These are phyloP conservation scores for Colletotrichum aenigma DNA, from an alignment of 2,329 filamentous ascomycete genomes.

Conservation along the genomic window DNA sequence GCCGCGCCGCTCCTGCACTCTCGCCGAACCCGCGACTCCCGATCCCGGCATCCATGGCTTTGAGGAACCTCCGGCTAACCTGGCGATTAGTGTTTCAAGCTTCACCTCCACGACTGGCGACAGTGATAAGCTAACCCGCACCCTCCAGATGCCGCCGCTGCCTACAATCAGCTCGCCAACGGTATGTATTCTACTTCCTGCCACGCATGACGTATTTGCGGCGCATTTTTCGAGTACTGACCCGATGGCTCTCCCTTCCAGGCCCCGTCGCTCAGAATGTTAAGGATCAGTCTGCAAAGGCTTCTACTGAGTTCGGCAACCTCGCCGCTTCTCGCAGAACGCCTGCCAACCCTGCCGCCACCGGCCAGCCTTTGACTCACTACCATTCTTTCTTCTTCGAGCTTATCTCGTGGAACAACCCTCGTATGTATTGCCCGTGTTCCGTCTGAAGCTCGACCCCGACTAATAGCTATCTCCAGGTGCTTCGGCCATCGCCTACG, in stretches of 20 bases:
- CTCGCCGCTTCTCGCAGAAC: slow-evolving; percentile 62
- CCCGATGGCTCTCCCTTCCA: slow-evolving; percentile 29
- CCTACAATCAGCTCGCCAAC: slow-evolving; percentile 51
- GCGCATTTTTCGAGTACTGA: slow-evolving; percentile 6
- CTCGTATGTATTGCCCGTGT: slow-evolving; percentile 52
- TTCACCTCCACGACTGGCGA: slow-evolving; percentile 21
- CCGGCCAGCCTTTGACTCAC: slow-evolving; percentile 68
- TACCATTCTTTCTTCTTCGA: slow-evolving; percentile 76
- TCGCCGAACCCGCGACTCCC: neutral
- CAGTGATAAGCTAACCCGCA: slow-evolving; percentile 33
- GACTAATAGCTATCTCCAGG: slow-evolving; percentile 41
- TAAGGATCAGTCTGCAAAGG: slow-evolving; percentile 60
- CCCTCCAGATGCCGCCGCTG: slow-evolving; percentile 50
- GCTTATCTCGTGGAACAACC: slow-evolving; percentile 72
- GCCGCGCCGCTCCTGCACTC: neutral
- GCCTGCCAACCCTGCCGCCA: slow-evolving; percentile 57
- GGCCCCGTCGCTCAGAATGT: slow-evolving; percentile 65
- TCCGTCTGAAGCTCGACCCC: neutral
- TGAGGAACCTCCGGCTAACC: slow-evolving; percentile 32
- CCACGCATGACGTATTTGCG: neutral
- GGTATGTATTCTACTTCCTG: slow-evolving; percentile 37
- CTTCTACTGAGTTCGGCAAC: slow-evolving; percentile 60
- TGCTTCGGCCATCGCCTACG: slow-evolving; percentile 69
- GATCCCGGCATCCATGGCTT: slow-evolving; percentile 7
- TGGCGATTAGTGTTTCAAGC: slow-evolving; percentile 35